Conservation (phyloP, 805 yeast genomes). For the Maudiozyma turicensis region DNA sequence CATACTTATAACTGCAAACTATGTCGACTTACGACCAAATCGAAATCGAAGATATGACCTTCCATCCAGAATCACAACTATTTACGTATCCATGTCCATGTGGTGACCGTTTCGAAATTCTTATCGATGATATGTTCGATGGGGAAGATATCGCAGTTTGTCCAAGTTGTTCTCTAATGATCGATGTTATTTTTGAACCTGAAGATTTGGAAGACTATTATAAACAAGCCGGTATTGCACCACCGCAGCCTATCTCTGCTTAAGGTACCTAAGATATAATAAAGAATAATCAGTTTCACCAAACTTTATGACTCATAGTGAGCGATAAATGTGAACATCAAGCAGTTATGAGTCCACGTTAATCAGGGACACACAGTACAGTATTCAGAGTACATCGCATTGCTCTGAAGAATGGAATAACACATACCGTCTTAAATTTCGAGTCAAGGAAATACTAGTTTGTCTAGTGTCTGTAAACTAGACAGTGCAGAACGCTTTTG, state of each 20-base stretch:
- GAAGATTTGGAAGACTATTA: conserved; percentile 37
- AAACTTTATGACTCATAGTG: too few species aligned
- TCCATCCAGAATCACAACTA: conserved; percentile 69
- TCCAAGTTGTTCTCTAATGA: conserved; percentile 92
- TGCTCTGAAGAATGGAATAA: too few species aligned
- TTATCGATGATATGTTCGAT: conserved; percentile 73
- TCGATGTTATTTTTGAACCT: conserved; percentile 77
- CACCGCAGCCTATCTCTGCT: conserved; percentile 23
- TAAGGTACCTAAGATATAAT: neutral
- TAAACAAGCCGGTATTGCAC: conserved; percentile 27
- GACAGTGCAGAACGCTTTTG: too few species aligned
- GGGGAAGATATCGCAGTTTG: conserved; percentile 95
- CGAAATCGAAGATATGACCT: conserved; percentile 94
- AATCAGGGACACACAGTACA: neutral
- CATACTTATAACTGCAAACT: neutral
- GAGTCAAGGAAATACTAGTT: too few species aligned
- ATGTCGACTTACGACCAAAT: conserved; percentile 82
- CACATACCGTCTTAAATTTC: too few species aligned
- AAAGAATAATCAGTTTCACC: too few species aligned
- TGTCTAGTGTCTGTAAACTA: too few species aligned
- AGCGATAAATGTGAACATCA: too few species aligned
- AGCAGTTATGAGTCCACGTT: too few species aligned
- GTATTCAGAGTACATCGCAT: too few species aligned
- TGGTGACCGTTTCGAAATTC: conserved; percentile 87
- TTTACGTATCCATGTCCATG: conserved; percentile 97